Conservation (phyloP, 805 yeast species). For the Candida morakotiae region DNA sequence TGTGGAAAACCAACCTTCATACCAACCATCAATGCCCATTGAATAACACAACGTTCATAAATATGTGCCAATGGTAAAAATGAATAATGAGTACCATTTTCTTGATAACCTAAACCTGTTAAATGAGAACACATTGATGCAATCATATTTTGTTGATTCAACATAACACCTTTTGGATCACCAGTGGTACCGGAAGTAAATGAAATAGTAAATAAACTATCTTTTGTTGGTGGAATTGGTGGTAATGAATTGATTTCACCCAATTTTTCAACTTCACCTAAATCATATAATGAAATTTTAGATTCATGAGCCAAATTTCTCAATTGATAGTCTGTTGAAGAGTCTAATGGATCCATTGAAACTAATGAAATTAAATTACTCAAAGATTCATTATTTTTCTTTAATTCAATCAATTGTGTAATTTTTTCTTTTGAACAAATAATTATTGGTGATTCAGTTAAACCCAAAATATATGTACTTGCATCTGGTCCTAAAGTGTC, state of each 20-base stretch:
- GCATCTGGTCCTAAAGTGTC: slow-evolving; percentile 36
- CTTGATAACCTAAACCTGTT: slow-evolving; percentile 11
- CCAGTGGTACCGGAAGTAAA: slow-evolving; percentile 65
- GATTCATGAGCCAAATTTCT: slow-evolving; percentile 17
- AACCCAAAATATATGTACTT: slow-evolving; percentile 27
- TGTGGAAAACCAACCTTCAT: slow-evolving; percentile 49
- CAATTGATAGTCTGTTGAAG: slow-evolving; percentile 13
- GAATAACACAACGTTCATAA: slow-evolving; percentile 45
- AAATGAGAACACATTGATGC: slow-evolving; percentile 42
- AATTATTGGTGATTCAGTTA: slow-evolving; percentile 41
- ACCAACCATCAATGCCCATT: slow-evolving; percentile 43
- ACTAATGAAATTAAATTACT: slow-evolving; percentile 46
- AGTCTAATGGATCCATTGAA: slow-evolving; percentile 44
- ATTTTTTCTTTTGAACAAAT: slow-evolving; percentile 52
- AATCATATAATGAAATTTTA: slow-evolving; percentile 27
- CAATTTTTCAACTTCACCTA: slow-evolving; percentile 24
- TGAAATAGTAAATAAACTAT: slow-evolving; percentile 35
- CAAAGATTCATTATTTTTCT: slow-evolving; percentile 31
- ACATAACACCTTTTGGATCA: slow-evolving; percentile 71
- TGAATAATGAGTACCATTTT: slow-evolving; percentile 24
- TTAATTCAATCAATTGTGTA: slow-evolving; percentile 41
- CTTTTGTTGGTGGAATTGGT: slow-evolving; percentile 27
- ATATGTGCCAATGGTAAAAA: slow-evolving; percentile 60
- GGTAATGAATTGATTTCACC: slow-evolving; percentile 36
- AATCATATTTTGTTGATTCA: slow-evolving; percentile 47